Base-by-base conservation (phyloP, 345 rosid species). In the Eucalyptus caleyi region DNA sequence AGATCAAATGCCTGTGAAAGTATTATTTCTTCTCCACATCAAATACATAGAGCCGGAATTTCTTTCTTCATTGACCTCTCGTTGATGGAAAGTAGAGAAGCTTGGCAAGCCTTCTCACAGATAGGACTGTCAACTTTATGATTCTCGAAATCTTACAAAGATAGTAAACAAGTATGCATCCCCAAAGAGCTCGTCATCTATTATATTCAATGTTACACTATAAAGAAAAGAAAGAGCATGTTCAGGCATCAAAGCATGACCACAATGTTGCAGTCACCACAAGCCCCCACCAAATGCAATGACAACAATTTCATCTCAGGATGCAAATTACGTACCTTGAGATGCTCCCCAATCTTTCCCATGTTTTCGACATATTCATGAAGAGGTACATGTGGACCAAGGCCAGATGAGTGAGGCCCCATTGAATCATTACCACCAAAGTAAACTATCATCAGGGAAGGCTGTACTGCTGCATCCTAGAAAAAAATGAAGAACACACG, bases 371-470 rank as follows among this genome's bases (percentile, higher is more conserved):
- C 88, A 87, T 95, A 98, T 87, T 96, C 96, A 80, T 92, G 54
- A 88, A 98, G 96, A 7, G 98, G 99, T 1, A 98, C 99, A 86
- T 98, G 99, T 87, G 99, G 99, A 82, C 99, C 99, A 23, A 97
- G 92, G 90, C 98, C 98, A 91, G 98, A 95, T 69, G 99, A 81
- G 91, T 98, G 99, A 93, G 99, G 92, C 32, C 98, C 98, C 98
- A 98, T 96, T 15, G 99, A 97, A 90, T 97, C 99, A 80, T 98
- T 98, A 87, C 99, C 99, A 50, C 99, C 99, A 91, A 98, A 96
- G 92, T 98, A 98, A 27, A 96, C 99, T 90, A 98, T 93, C 88
- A 96, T 95, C 91, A 98, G 89, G 88, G 96, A 91, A 89, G 99
- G 99, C 91, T 96, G 99, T 82, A 62, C 90, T 26, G 90, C 90